Conservation (phyloP, 192 early-diverging fungal genomes). For the Mortierella claussenii region DNA sequence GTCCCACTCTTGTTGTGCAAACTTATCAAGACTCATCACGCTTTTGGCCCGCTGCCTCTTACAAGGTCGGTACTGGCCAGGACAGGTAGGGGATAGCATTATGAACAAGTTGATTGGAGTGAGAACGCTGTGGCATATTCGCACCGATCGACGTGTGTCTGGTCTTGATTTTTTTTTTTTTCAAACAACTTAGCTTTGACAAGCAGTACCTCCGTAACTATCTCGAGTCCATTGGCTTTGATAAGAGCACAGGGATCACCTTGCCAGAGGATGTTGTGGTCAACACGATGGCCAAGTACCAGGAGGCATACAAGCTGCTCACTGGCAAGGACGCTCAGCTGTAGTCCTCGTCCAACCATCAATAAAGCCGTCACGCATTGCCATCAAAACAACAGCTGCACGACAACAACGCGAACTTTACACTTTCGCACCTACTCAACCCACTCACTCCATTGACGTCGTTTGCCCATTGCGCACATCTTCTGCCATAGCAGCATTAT, state of each 20-base stretch:
- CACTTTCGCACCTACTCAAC: neutral
- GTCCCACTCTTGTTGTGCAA: too few species aligned
- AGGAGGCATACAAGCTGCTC: slow-evolving; percentile 87
- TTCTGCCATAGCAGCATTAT: too few species aligned
- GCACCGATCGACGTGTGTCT: too few species aligned
- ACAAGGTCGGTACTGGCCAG: slow-evolving; percentile 82
- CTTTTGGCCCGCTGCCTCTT: slow-evolving; percentile 92
- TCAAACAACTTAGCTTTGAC: slow-evolving; percentile 74
- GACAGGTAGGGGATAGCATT: slow-evolving; percentile 68
- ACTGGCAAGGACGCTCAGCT: slow-evolving; percentile 76
- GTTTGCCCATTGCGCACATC: too few species aligned
- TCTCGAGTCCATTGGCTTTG: slow-evolving; percentile 86
- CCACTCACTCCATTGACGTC: neutral
- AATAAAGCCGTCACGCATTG: too few species aligned
- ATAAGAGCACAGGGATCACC: slow-evolving; percentile 85
- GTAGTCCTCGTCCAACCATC: too few species aligned
- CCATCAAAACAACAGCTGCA: too few species aligned
- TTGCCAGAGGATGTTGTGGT: slow-evolving; percentile 84
- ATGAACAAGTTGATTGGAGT: too few species aligned
- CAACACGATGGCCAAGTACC: slow-evolving; percentile 93
- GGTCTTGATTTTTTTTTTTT: neutral
- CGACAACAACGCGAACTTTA: neutral
- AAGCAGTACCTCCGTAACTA: slow-evolving; percentile 99
- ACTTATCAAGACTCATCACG: slow-evolving; percentile 92
- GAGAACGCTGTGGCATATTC: too few species aligned